Evolutionary conservation across 1,284 basidiomycete genomes (phyloP), one percentile per base, ranked within the genome.

Genomic region (Sutorius eximius): DNA sequence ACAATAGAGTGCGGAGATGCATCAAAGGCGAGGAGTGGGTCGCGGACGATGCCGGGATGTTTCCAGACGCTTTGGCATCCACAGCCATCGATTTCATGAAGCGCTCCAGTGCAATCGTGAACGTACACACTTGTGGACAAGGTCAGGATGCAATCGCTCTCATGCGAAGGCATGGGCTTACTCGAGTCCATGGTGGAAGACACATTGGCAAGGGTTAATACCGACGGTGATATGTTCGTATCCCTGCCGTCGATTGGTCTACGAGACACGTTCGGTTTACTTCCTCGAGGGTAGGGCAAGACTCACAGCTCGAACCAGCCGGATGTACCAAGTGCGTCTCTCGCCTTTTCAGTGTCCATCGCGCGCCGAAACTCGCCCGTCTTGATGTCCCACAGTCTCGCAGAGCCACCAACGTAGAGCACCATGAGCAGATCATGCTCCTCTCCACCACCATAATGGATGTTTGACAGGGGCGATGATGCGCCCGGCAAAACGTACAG

Each of bases 351-450:
- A 2, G 79, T 66, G 4, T 79, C 82, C 76, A 93, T 91, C 0
- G 93, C 91, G 38, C 95, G 77, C 76, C 93, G 83, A 62, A 98
- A 89, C 66, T 97, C 94, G 49, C 83, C 82, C 0, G 87, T 89
- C 55, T 85, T 82, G n/a, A 89, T 75, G 67, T 97, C 91, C 94
- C 96, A 99, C 1, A 95, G 73, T 30, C 96, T 78, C 3, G 91
- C 90, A 52, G 88, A 84, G 3, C 82, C 83, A 59, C 92, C 87
- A 2, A 78, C 77, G 67, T 97, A 98, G 1, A 88, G 74, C 7
- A 96, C 73, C 45, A 97, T 67, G 24, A 98, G 72, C 59, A 92
- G 87, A 52, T 89, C 80, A 20, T 67, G 67, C 16, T 68, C 67
- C 41, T 67, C 66, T 18, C 67, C 67, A 15, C 79, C 85, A 2